phyloP scores from a whole-genome alignment of 139 green algal species.

The Closterium sp. region DNA sequence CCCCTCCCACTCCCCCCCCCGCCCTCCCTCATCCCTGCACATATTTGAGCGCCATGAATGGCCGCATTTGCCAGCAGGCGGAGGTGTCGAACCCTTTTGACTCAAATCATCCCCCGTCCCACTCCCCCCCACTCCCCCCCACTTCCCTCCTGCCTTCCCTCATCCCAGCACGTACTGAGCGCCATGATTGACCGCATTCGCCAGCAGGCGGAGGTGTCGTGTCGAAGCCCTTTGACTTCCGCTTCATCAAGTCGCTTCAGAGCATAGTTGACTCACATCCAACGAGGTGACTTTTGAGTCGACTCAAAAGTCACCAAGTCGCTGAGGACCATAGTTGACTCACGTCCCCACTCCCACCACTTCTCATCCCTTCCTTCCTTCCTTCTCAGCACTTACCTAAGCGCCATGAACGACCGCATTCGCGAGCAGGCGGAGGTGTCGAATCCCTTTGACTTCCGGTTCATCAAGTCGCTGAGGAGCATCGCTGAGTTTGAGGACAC shows the following conservation, averaged over 20 bases:
- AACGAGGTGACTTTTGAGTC: too few species aligned
- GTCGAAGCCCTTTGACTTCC: conserved; percentile 94
- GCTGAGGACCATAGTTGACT: too few species aligned
- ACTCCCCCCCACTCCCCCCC: not conserved
- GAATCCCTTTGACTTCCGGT: conserved; percentile 97
- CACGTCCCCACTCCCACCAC: too few species aligned
- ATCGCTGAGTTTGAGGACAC: conserved; percentile 71
- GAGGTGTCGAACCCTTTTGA: conserved; percentile 87
- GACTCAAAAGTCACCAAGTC: too few species aligned
- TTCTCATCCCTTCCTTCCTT: conserved; percentile 40
- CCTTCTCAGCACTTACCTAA: conserved; percentile 80
- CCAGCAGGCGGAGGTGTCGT: conserved; percentile 74
- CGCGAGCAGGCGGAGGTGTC: conserved; percentile 71
- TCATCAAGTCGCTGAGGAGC: conserved; percentile 78
- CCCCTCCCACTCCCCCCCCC: too few species aligned
- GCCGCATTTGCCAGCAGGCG: conserved; percentile 83
- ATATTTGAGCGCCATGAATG: conserved; percentile 98
- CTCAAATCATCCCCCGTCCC: too few species aligned
- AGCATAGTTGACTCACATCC: too few species aligned
- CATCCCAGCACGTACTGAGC: conserved; percentile 76
- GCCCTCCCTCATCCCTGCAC: conserved; percentile 48
- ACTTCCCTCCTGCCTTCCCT: too few species aligned
- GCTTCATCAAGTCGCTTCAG: conserved; percentile 81
- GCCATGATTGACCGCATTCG: conserved; percentile 96
- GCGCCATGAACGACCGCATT: conserved; percentile 97